Conservation (phyloP, 1,139 yeast genomes). For the Arxiozyma telluris region DNA sequence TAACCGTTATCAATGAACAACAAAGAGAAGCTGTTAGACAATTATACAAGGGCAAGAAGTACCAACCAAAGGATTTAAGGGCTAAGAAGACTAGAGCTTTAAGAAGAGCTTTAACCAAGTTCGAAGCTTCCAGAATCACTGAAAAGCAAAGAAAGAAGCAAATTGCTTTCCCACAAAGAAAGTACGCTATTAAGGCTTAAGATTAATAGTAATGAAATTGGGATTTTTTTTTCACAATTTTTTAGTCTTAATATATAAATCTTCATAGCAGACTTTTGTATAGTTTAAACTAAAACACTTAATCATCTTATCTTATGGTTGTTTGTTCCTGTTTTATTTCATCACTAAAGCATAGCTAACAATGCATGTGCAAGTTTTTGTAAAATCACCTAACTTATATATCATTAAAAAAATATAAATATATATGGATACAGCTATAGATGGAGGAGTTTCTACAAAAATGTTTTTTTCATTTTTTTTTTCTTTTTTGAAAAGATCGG, state of each 20-base stretch:
- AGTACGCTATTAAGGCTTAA: slow-evolving; percentile 98
- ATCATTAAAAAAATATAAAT: too few species aligned
- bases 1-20: slow-evolving; percentile 93
- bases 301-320: not conserved
- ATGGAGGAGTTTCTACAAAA: not conserved
- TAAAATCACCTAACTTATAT: too few species aligned
- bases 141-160: slow-evolving; percentile 87
- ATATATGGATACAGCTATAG: not conserved
- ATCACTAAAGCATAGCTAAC: too few species aligned
- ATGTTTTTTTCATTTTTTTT: not conserved
- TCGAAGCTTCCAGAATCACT: slow-evolving; percentile 77
- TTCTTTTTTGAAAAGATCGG: not conserved
- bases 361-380: not conserved
- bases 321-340: not conserved
- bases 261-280: slow-evolving; percentile 1
- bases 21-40: slow-evolving; percentile 96
- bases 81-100: slow-evolving; percentile 99
- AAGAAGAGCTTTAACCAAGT: slow-evolving; percentile 92
- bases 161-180: slow-evolving; percentile 97
- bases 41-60: slow-evolving; percentile 94
- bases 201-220: slow-evolving; percentile 1
- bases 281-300: slow-evolving; percentile 2
- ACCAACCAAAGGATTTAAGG: slow-evolving; percentile 98
- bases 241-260: not conserved
- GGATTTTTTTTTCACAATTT: not conserved